Percentiles rank a stretch among this genome's conserved stretches.
Conservation (phyloP, 768 basidiomycete species). For the Thelephora aurantiotincta region DNA sequence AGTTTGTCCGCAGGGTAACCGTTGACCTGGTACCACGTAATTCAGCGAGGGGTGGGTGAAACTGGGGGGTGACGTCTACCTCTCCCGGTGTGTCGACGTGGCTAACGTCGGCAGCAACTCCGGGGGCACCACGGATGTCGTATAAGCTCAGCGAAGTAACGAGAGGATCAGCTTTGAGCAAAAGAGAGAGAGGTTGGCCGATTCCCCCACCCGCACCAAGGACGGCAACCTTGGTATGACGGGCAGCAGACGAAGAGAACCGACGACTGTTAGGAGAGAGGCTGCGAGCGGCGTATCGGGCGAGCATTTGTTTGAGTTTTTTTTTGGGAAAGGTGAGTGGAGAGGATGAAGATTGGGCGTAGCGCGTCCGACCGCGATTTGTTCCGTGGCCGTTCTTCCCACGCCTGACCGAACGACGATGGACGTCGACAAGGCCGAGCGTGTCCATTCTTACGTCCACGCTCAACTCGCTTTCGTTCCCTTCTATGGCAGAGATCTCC, state of each 20-base stretch:
- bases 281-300: constrained; percentile 46
- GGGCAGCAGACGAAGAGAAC: constrained; percentile 63
- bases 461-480: no score
- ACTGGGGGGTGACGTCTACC: constrained; percentile 28
- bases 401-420: no score
- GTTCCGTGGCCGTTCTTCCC: no score
- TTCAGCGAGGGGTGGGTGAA: background rate
- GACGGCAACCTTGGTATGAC: constrained; percentile 83
- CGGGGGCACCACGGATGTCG: constrained; percentile 91
- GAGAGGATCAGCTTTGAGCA: constrained; percentile 87
- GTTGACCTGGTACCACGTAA: constrained; percentile 35
- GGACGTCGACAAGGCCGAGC: no score
- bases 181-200: constrained; percentile 89
- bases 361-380: no score
- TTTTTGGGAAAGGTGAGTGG: no score
- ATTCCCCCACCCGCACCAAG: constrained; percentile 99
- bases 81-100: constrained; percentile 81
- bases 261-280: constrained; percentile 41
- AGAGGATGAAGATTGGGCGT: no score
- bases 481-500: no score
- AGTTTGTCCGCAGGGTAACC: constrained; percentile 81
- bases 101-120: constrained; percentile 95
- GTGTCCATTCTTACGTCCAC: no score
- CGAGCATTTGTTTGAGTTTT: constrained; percentile 39
- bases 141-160: constrained; percentile 79